Evolutionary conservation across 768 basidiomycete genomes (phyloP), one percentile per base, ranked within the genome.

Genomic region (Boletus tylopilopsis): DNA sequence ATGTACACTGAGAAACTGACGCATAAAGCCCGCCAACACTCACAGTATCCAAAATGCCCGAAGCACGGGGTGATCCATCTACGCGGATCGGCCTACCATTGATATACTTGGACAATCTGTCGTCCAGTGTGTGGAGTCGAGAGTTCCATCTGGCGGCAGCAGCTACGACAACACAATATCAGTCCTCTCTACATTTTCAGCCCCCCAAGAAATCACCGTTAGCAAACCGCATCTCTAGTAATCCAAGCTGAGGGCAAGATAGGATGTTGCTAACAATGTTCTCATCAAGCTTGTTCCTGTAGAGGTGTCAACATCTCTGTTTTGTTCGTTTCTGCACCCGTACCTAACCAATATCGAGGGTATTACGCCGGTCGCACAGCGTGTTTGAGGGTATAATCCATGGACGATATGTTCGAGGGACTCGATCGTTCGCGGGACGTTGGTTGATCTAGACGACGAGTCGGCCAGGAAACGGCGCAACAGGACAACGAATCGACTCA

Each of bases 371-470:
- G 68, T 56, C 8, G 65, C 66, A 54, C 77, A 81, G 59, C 79
- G 79, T 5, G 66, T 53, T 7, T 69, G 66, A 2, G 85, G 85
- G 57, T 89, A 91, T 40, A 92, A 63, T 2, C 88, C 88, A 42
- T 82, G 75, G n/a, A 87, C 71, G 30, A 90, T 72, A 54, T 91
- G 82, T 55, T 86, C 82, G 16, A 90, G 67, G 0, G 83, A 83
- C 57, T 90, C 86, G 15, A 84, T 81, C 6, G 88, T 90, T 29
- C 90, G 75, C 0, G 87, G 79, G 64, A 92, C 80, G 59, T 87
- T 85, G 2, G 90, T 92, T 15, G 80, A 85, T 40, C 84, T 83
- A 42, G 9, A 48, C 23, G 29, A 47, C 18, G 47, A 22, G 34
- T 7, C 4, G 8, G 24, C 46, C 40, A 50, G 22, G 10, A 36